Base-by-base conservation (phyloP, 495 filamentous ascomycete genomes). In the Xylaria acuta region DNA sequence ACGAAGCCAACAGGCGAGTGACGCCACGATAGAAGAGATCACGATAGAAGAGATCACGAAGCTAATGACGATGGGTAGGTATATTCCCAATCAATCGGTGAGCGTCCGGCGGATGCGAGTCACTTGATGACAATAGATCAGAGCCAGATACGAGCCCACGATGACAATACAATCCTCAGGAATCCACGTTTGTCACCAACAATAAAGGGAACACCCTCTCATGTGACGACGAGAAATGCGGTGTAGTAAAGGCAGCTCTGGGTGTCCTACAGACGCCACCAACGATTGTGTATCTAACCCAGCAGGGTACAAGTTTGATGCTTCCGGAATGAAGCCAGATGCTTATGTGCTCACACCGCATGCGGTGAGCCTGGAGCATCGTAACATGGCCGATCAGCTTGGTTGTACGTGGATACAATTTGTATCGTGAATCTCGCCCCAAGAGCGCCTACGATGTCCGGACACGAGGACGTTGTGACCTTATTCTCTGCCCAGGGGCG, bases 271-370 rank as follows among this genome's bases (percentile, higher is more conserved):
- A 25, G 47, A 53, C 64, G 64, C 64, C 47, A 67, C 64, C 32
- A 51, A 67, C 43, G 38, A 45, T 32, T 27, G 1, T 32, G 14
- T 64, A 45, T 47, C 22, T 18, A 8, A 64, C 40, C 25, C 22
- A 34, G 41, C 27, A 47, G 20, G 32, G 58, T 60, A 9, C 20
- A n/a, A 38, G 16, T 4, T 38, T 14, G 20, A n/a, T 22, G 32
- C 18, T 5, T 47, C 40, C 16, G 40, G 27, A 65, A 36, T 65
- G 27, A 53, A 53, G 47, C n/a, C 18, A 67, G 32, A 53, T 38
- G 64, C 32, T 67, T 65, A 56, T 56, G 27, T 56, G 53, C 53
- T 16, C 41, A 65, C 49, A 12, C 20, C 16, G 41, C 51, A 16
- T 16, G 16, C 12, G 27, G 53, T 56, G 53, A 56, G 27, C 36